Conservation (phyloP, 345 rosid species). For the Viola odorata region DNA sequence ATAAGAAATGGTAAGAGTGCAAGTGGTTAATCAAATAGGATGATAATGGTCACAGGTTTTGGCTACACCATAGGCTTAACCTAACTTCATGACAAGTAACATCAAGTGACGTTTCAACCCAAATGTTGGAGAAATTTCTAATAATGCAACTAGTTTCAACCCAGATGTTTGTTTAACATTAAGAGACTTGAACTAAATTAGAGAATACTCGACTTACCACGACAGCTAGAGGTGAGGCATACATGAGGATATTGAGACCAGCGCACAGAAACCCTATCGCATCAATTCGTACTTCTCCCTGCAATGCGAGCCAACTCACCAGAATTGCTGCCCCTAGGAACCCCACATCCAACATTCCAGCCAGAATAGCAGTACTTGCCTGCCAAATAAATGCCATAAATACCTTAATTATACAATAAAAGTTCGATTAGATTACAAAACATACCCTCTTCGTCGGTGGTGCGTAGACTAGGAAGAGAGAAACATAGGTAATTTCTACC, state of each 20-base stretch:
- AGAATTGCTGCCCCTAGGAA: constrained; percentile 40
- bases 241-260: constrained; percentile 63
- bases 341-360: constrained; percentile 42
- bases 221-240: constrained; percentile 76
- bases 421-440: too few relatives aligned
- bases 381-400: constrained; percentile 10
- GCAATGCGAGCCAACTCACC: constrained; percentile 38
- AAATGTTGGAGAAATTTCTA: background rate
- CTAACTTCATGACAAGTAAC: too few relatives aligned
- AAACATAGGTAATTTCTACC: constrained; percentile 44
- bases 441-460: constrained; percentile 37
- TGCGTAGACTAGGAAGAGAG: constrained; percentile 48
- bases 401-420: too few relatives aligned
- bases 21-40: too few relatives aligned
- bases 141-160: background rate
- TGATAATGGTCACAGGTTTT: too few relatives aligned
- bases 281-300: constrained; percentile 43
- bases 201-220: constrained; percentile 37
- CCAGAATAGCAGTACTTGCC: constrained; percentile 39
- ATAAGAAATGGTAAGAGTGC: too few relatives aligned
- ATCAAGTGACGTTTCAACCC: too few relatives aligned
- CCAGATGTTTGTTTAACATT: too few relatives aligned
- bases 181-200: too few relatives aligned
- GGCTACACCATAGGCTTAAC: too few relatives aligned
- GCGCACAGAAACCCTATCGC: constrained; percentile 56